phyloP scores from a whole-genome alignment of 2,329 filamentous ascomycete genomes.

The Aspergillus quadricinctus region DNA sequence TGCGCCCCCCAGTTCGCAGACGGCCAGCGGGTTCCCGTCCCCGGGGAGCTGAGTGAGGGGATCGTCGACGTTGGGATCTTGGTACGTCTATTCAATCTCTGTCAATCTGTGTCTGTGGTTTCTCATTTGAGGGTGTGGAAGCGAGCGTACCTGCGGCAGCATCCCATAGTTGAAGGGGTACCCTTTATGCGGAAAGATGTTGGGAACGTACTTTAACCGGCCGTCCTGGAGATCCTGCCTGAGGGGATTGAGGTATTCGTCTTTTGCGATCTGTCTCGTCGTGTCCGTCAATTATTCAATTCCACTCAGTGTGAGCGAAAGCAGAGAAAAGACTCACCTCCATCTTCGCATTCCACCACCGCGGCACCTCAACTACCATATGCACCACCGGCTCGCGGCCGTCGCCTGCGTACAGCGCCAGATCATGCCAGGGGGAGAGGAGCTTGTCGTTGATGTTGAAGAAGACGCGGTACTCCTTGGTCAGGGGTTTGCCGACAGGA shows the following conservation, averaged over 20 bases:
- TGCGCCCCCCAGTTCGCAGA: constrained; percentile 90
- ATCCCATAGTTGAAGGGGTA: constrained; percentile 97
- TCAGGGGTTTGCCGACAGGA: constrained; percentile 77
- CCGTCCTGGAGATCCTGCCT: constrained; percentile 95
- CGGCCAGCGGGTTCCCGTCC: constrained; percentile 90
- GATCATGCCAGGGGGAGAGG: constrained; percentile 85
- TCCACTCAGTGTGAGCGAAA: background rate
- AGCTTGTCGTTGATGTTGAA: constrained; percentile 83
- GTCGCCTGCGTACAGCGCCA: constrained; percentile 83
- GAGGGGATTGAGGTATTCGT: constrained; percentile 85
- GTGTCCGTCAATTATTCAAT: background rate
- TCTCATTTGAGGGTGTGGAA: background rate
- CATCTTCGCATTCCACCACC: constrained; percentile 93
- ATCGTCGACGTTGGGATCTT: constrained; percentile 82
- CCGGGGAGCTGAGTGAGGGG: constrained; percentile 93
- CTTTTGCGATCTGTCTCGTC: constrained; percentile 72
- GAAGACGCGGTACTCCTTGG: constrained; percentile 85
- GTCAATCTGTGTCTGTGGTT: background rate
- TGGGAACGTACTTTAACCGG: constrained; percentile 89
- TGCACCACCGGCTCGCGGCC: constrained; percentile 77
- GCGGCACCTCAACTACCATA: constrained; percentile 91
- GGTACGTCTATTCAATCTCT: constrained; percentile 66
- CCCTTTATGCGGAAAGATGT: constrained; percentile 96
- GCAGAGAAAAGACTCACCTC: constrained; percentile 59
- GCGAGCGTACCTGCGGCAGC: constrained; percentile 69